Evolutionary conservation across 1,284 basidiomycete genomes (phyloP), one percentile per base, ranked within the genome.

Genomic region (Trametes polyzona): DNA sequence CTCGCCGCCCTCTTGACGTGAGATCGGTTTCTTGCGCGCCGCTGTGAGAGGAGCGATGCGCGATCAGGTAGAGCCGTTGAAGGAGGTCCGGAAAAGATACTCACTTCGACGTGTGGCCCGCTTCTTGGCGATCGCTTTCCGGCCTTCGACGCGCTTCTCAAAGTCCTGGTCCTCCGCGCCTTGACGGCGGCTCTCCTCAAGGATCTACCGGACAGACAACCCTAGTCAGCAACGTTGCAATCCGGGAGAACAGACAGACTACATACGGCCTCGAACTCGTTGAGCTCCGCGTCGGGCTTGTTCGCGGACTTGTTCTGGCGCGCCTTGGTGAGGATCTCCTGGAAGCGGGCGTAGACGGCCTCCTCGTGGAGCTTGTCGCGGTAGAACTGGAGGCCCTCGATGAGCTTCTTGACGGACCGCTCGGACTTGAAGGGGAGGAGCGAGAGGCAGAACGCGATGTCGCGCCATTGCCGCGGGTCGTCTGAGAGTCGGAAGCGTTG

Each of bases 351-450:
- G 74, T 85, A 98, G 12, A 99, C 96, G 0, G 76, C 80, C 52
- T 87, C 81, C 65, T 98, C 95, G 73, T 96, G 93, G 32, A 99
- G 78, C 75, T 99, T 99, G 78, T 99, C 96, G 60, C 95, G 90
- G 69, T 99, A 98, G 74, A 87, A 90, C 43, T 88, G 90, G 43
- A 97, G 72, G 0, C 93, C 94, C 61, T 98, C 96, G 66, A 96
- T 93, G 59, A 99, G 84, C 73, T 96, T 98, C 84, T 97, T 98
- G 70, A 98, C 84, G 0, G 94, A 95, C 17, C 93, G 84, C 66
- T 99, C 96, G 1, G 93, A 96, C 73, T 98, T 98, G 88, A 94
- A 99, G 0, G 95, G 96, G 26, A 99, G 79, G 3, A 98, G 76
- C 0, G 95, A 95, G 3, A 99, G 78, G 72, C 97, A 99, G 76